A percentile compares a stretch with the other conserved stretches of the same genome.
These are phyloP conservation scores for Inga leiocalycina DNA, from an alignment of 306 rosid species.

Conservation along the genomic window DNA sequence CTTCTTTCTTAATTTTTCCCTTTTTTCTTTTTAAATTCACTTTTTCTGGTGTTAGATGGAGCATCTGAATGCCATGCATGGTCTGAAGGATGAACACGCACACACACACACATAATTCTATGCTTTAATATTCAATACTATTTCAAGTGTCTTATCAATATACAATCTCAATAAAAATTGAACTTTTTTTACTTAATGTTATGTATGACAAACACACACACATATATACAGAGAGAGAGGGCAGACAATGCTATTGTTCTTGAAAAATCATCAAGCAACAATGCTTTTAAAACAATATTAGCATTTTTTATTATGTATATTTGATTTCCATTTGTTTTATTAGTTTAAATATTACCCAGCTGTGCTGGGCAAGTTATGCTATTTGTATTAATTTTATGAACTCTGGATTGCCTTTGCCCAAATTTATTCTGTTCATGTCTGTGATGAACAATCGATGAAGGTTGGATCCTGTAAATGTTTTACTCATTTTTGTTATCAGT, in stretches of 20 bases:
- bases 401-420: conserved; percentile 16
- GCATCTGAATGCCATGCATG: conserved; percentile 18
- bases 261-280: background rate
- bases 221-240: background rate
- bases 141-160: background rate
- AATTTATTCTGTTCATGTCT: conserved; percentile 19
- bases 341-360: background rate
- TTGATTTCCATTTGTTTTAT: background rate
- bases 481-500: conserved; percentile 29
- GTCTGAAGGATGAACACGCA: background rate
- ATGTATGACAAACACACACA: background rate
- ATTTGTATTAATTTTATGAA: conserved; percentile 16
- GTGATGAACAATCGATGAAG: conserved; percentile 8
- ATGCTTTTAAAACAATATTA: background rate
- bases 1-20: background rate
- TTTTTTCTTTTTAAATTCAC: background rate
- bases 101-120: background rate
- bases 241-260: background rate
- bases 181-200: background rate
- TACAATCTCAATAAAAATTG: background rate
- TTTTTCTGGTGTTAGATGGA: conserved; percentile 22
- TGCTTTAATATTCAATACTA: background rate
- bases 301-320: background rate
- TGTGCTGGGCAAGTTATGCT: background rate
- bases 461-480: conserved; percentile 7